Base-by-base conservation (phyloP, 2,329 filamentous ascomycete species). In the Pseudopithomyces maydicus region DNA sequence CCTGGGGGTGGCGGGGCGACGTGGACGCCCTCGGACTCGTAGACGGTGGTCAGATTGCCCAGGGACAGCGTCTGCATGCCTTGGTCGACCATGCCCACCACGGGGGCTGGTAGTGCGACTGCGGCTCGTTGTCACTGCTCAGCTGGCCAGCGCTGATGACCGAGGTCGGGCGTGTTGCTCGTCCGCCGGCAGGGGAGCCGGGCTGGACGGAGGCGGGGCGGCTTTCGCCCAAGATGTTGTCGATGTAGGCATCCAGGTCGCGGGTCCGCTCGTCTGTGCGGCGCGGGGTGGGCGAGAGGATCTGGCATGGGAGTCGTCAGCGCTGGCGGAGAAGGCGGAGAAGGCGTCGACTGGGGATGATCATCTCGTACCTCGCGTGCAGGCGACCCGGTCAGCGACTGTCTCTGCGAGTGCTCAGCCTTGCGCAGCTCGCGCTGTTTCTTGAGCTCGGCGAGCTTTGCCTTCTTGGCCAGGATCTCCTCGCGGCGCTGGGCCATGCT, bases 401-500 rank as follows among this genome's bases (percentile, higher is more conserved):
- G 85, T 65, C 92, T 86, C 66, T 82, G 87, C 61, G 84, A 85
- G 57, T 83, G 86, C 67, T 90, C 87, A 74, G 96, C 91, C 73
- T 85, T 90, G 63, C 91, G 86, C 57, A 93, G 86, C 67, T 96
- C 92, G 68, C 95, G 87, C 80, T 97, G 92, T 61, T 91, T 87
- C 81, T 97, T 97, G 64, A 99, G 85, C 84, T 98, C 95, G 48
- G 91, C 93, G 70, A 99, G 91, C 83, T 95, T 97, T 62, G 93
- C 94, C 82, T 91, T 94, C 81, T 99, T 99, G 67, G 92, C 93
- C 69, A 95, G 82, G 67, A 99, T 97, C 82, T 99, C 95, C 82
- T 97, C 92, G 81, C 92, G 90, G 70, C 93, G 90, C 83, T 93
- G 81, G 75, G 87, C 89, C 80, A 89, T 87, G 83, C 89, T 89